Percentiles rank a stretch among this genome's conserved stretches.
Conservation (phyloP, 495 filamentous ascomycete genomes). For the Tuber borchii region DNA sequence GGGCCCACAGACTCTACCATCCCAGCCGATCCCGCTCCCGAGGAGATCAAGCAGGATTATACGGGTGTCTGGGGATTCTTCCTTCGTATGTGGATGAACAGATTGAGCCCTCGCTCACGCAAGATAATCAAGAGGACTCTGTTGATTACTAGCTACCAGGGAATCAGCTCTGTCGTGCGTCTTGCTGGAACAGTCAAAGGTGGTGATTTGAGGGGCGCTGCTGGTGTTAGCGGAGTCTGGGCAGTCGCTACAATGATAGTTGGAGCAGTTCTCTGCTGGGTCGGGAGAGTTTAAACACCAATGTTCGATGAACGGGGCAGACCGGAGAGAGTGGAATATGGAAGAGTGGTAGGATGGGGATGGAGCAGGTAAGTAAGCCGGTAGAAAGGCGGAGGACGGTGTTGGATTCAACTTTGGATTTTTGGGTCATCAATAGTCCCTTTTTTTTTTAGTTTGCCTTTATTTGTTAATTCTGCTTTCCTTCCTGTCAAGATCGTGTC, state of each 20-base stretch:
- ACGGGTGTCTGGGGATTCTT: constrained; percentile 26
- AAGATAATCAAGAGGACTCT: constrained; percentile 37
- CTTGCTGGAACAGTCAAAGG: constrained; percentile 36
- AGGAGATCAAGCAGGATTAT: constrained; percentile 18
- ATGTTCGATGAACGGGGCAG: not conserved
- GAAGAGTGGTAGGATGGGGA: not conserved
- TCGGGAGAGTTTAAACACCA: constrained; percentile 27
- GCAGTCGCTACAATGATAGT: constrained; percentile 32
- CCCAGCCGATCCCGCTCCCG: constrained; percentile 12
- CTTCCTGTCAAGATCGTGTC: not conserved
- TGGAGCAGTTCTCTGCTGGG: constrained; percentile 35
- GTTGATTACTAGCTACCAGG: constrained; percentile 33
- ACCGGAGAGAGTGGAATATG: not conserved
- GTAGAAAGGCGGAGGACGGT: constrained; percentile 16
- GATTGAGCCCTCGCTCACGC: constrained; percentile 28
- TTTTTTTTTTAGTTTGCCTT: not conserved
- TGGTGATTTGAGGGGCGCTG: constrained; percentile 30
- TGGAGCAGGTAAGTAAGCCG: constrained; percentile 9
- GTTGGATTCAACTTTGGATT: constrained; percentile 23
- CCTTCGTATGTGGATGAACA: constrained; percentile 31
- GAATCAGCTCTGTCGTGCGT: constrained; percentile 27
- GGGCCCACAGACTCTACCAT: constrained; percentile 17
- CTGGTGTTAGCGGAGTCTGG: constrained; percentile 35
- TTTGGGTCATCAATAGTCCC: not conserved
- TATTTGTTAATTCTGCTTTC: constrained; percentile 9